phyloP scores from a whole-genome alignment of 2,329 filamentous ascomycete species.

The Scedosporium minutisporum region DNA sequence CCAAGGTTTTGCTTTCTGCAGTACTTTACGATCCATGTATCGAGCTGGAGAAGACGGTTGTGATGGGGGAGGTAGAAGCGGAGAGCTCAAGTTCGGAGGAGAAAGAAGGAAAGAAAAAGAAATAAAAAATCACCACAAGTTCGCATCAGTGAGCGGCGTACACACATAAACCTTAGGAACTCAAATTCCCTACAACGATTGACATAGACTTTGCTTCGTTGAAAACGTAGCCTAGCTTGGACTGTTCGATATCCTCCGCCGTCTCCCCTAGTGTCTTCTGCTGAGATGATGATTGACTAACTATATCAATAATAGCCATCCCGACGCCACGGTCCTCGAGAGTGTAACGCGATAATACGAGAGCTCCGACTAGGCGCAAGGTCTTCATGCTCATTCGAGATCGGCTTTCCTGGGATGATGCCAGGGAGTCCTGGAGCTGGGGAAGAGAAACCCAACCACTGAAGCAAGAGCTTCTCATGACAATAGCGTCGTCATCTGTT shows the following conservation, averaged over 20 bases:
- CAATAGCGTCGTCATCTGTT: background rate
- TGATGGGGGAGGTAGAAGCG: background rate
- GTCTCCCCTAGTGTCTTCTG: too few species aligned
- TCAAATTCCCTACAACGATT: too few species aligned
- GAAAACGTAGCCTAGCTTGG: background rate
- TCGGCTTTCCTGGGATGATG: too few species aligned
- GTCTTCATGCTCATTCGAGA: too few species aligned
- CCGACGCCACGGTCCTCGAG: too few species aligned
- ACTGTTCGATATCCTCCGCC: too few species aligned
- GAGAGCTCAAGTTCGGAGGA: background rate
- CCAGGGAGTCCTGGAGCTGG: background rate
- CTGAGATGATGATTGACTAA: too few species aligned
- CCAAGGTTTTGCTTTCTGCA: too few species aligned
- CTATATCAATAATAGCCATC: too few species aligned
- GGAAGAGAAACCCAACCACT: background rate
- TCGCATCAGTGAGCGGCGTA: background rate
- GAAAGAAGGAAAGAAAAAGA: constrained; percentile 3
- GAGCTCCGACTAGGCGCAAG: too few species aligned
- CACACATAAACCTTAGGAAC: background rate
- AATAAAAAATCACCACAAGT: constrained; percentile 6
- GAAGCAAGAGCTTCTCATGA: background rate
- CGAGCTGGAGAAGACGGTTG: background rate
- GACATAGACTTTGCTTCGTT: too few species aligned
- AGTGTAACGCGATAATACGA: too few species aligned
- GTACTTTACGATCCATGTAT: background rate